phyloP scores from a whole-genome alignment of 805 yeast species.

The Candida ulmi region DNA sequence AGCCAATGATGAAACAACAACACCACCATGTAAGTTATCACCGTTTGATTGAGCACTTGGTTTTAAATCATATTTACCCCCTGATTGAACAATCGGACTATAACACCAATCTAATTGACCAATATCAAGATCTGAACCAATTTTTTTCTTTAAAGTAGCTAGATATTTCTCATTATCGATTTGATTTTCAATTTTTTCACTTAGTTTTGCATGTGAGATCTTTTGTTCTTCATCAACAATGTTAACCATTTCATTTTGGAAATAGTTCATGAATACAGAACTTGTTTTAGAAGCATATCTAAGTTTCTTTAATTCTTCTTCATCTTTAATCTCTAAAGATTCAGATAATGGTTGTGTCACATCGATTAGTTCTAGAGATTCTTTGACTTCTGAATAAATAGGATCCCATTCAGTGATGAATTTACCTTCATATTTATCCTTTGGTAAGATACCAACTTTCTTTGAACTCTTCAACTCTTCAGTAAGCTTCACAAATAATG shows the following conservation, averaged over 20 bases:
- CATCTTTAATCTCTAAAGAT: conserved; percentile 72
- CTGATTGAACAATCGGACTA: conserved; percentile 86
- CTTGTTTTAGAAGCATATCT: conserved; percentile 73
- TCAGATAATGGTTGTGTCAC: conserved; percentile 47
- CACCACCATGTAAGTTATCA: conserved; percentile 64
- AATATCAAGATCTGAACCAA: conserved; percentile 67
- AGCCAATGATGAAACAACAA: conserved; percentile 78
- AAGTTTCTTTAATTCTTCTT: conserved; percentile 61
- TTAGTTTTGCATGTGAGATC: conserved; percentile 64
- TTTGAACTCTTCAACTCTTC: conserved; percentile 37
- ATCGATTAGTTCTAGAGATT: conserved; percentile 43
- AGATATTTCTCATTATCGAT: conserved; percentile 76
- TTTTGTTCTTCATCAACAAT: conserved; percentile 82
- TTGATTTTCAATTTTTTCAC: conserved; percentile 73
- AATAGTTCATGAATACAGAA: conserved; percentile 69
- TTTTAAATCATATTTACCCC: conserved; percentile 75
- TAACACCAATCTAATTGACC: conserved; percentile 88
- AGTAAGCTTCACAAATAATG: conserved; percentile 53
- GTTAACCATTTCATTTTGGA: conserved; percentile 83
- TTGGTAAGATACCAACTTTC: conserved; percentile 61
- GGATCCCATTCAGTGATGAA: conserved; percentile 77
- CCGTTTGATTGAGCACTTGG: conserved; percentile 77
- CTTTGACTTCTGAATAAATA: conserved; percentile 31
- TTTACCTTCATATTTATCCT: conserved; percentile 79
- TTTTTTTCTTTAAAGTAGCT: conserved; percentile 44